These are phyloP conservation scores for Monilinia fructicola DNA, from an alignment of 2,329 filamentous ascomycete species.

Conservation along the genomic window DNA sequence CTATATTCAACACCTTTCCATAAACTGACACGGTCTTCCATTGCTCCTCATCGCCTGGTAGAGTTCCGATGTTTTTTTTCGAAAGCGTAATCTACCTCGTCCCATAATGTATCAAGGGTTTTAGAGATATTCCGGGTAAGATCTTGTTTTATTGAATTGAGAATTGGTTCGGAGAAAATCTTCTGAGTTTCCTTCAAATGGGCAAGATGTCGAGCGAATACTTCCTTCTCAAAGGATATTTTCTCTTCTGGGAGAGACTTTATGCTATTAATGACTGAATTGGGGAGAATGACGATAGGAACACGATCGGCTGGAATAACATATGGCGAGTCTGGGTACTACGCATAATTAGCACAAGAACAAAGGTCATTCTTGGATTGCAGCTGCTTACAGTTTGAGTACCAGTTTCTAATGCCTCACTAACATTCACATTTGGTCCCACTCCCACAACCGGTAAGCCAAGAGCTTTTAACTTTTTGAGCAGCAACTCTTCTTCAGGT, in stretches of 20 bases:
- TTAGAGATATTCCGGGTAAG: conserved; percentile 33
- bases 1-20: conserved; percentile 42
- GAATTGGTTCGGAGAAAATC: conserved; percentile 14
- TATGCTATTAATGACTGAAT: conserved; percentile 12
- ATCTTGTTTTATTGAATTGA: conserved; percentile 31
- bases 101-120: conserved; percentile 31
- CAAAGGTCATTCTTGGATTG: background rate
- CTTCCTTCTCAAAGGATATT: conserved; percentile 19
- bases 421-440: conserved; percentile 12
- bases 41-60: conserved; percentile 30
- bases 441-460: conserved; percentile 11
- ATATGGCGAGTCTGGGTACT: conserved; percentile 17
- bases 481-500: conserved; percentile 6
- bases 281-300: conserved; percentile 14
- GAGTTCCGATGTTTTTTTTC: conserved; percentile 28
- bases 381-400: conserved; percentile 5
- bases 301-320: conserved; percentile 11
- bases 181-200: conserved; percentile 4
- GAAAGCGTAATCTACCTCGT: conserved; percentile 31
- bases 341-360: background rate
- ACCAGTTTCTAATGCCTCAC: conserved; percentile 14
- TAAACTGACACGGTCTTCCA: conserved; percentile 40
- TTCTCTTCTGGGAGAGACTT: conserved; percentile 15
- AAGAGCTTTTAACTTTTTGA: conserved; percentile 5
- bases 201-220: conserved; percentile 10